Base-by-base conservation (phyloP, 2,329 filamentous ascomycete species). In the Calonectria pauciramosa region DNA sequence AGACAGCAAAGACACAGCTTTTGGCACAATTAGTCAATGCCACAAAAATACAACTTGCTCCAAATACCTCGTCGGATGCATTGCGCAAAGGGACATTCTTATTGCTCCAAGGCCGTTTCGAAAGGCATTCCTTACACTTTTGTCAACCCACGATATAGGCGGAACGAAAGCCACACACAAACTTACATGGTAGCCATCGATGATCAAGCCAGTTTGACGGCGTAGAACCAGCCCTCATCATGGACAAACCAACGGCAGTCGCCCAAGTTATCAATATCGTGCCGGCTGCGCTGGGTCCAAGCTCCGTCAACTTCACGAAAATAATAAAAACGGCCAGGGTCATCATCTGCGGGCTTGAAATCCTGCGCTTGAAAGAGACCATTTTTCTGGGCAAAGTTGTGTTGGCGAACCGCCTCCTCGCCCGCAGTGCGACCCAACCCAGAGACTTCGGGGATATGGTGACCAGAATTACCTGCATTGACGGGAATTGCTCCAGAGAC, bases 321-420 rank as follows among this genome's bases (percentile, higher is more conserved):
- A 85, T 88, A 91, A 85, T 93, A 93, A 85, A 91, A 89, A 75
- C 91, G 90, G 56, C 87, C 87, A 49, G 89, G 88, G 83, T 92
- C 89, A 76, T 91, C 88, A 80, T 93, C 91, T 26, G 88, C 87
- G 2, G 92, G 92, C 83, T 92, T 91, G 81, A 93, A 91, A 78
- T 92, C 91, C 86, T 93, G 91, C 20, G 90, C 88, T 82, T 91
- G 88, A 77, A 89, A 87, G 77, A 89, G 84, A 77, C 86, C 86
- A 82, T 89, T 89, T 76, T 85, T 82, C 74, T 87, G 81, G n/a
- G 89, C 88, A 76, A 89, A 87, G 78, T 89, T 84, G 56, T 87
- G 82, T 81, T 89, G 88, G 72, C 89, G 86, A 26, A 87, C 81
- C 41, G 86, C 83, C 56, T 88, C 82, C 81, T 92, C 90, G 71